Conservation (phyloP, 1,139 yeast genomes). For the Hanseniaspora uvarum region DNA sequence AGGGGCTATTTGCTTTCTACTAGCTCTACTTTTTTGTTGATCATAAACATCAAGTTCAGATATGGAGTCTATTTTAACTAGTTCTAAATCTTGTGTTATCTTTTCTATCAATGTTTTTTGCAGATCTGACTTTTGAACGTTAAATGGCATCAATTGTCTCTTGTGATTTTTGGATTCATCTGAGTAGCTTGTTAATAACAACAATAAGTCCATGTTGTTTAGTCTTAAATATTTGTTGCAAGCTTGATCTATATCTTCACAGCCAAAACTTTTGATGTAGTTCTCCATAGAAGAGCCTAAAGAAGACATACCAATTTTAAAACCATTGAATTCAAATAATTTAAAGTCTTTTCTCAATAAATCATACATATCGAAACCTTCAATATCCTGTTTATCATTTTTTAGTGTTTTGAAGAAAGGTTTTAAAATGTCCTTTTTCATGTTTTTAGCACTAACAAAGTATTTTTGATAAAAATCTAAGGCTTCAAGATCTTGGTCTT, state of each 20-base stretch:
- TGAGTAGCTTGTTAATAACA: constrained; percentile 55
- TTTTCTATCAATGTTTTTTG: constrained; percentile 25
- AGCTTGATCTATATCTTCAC: constrained; percentile 34
- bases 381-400: constrained; percentile 50
- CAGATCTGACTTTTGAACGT: constrained; percentile 2
- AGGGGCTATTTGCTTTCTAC: constrained; percentile 85
- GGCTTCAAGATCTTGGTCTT: constrained; percentile 44
- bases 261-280: constrained; percentile 35
- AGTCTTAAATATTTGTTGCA: constrained; percentile 32
- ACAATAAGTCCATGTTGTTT: constrained; percentile 41
- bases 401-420: constrained; percentile 38
- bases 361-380: constrained; percentile 49
- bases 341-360: constrained; percentile 75
- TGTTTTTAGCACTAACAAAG: constrained; percentile 21
- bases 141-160: constrained; percentile 41
- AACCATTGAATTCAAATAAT: constrained; percentile 44
- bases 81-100: constrained; percentile 30
- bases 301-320: constrained; percentile 63
- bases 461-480: constrained; percentile 32
- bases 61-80: constrained; percentile 30
- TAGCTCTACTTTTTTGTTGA: constrained; percentile 51
- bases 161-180: constrained; percentile 43
- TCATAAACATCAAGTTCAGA: constrained; percentile 28
- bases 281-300: constrained; percentile 57
- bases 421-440: constrained; percentile 11